A percentile compares a stretch with the other conserved stretches of the same genome.
These are phyloP conservation scores for Phytophthora cactorum DNA, from an alignment of 352 stramenopile genomes.

Conservation along the genomic window DNA sequence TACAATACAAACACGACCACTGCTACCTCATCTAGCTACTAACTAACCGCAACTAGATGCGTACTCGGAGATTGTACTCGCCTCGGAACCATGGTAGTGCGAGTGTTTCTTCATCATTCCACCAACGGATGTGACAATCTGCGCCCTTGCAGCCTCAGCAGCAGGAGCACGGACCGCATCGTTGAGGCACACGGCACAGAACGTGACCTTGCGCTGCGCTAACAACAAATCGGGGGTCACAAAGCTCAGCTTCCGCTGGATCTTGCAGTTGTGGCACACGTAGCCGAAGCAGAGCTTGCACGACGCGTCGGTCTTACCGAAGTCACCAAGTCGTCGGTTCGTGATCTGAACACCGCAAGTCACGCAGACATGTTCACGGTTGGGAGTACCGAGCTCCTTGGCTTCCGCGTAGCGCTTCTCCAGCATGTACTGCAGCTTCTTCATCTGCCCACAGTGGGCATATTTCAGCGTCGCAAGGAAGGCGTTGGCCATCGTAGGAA, in stretches of 20 bases:
- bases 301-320: slow-evolving; percentile 28
- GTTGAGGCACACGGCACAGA: slow-evolving; percentile 44
- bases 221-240: slow-evolving; percentile 42
- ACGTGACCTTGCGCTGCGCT: slow-evolving; percentile 45
- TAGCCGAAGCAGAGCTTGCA: slow-evolving; percentile 48
- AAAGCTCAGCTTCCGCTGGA: slow-evolving; percentile 45
- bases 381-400: slow-evolving; percentile 24
- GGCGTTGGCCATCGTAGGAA: slow-evolving; percentile 31
- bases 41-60: slow-evolving; percentile 16
- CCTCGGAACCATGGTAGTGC: slow-evolving; percentile 30
- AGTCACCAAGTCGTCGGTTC: slow-evolving; percentile 22
- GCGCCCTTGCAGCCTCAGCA: slow-evolving; percentile 30
- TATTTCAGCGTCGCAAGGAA: slow-evolving; percentile 40
- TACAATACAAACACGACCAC: background rate
- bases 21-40: background rate
- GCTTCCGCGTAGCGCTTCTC: slow-evolving; percentile 41
- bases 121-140: slow-evolving; percentile 20
- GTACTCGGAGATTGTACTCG: slow-evolving; percentile 39
- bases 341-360: slow-evolving; percentile 33
- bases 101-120: slow-evolving; percentile 25
- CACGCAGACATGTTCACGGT: slow-evolving; percentile 33
- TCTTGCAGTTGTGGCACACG: slow-evolving; percentile 44
- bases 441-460: slow-evolving; percentile 42
- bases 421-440: slow-evolving; percentile 47
- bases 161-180: slow-evolving; percentile 37